Percentiles rank a stretch among this genome's conserved stretches.
Conservation (phyloP, 169 alveolate species). For the Plasmodium fragile region DNA sequence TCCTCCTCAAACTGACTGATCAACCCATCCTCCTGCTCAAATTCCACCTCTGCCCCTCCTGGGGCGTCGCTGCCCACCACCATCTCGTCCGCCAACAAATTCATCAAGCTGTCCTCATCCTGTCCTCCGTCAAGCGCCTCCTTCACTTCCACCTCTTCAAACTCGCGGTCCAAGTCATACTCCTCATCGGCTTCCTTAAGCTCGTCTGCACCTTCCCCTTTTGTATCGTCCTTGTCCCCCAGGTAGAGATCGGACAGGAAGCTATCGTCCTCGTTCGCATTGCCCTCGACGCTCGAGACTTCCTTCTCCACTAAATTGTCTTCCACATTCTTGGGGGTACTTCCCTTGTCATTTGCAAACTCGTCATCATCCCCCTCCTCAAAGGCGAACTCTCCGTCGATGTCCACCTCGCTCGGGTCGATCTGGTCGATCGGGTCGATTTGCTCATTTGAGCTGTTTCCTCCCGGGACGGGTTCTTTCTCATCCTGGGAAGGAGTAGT, state of each 20-base stretch:
- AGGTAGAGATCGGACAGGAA: background rate
- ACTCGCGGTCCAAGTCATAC: background rate
- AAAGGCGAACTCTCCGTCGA: constrained; percentile 36
- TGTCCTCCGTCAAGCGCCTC: background rate
- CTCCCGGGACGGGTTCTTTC: background rate
- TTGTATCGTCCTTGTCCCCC: background rate
- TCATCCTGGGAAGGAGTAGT: background rate
- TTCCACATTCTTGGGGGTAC: background rate
- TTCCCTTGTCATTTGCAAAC: background rate
- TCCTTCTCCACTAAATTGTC: background rate
- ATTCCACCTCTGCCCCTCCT: background rate
- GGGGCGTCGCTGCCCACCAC: background rate
- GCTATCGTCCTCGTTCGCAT: background rate
- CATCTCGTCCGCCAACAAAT: background rate
- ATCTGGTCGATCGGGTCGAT: background rate
- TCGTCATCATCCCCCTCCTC: constrained; percentile 10
- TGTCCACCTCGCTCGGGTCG: background rate
- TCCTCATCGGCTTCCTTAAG: background rate
- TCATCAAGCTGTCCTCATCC: background rate
- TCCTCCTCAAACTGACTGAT: background rate
- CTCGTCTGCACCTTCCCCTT: background rate
- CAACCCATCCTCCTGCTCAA: background rate
- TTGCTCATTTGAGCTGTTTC: background rate
- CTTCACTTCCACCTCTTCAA: background rate
- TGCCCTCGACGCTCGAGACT: background rate